Evolutionary conservation across 2,329 filamentous ascomycete species (phyloP), one percentile per base, ranked within the genome.

Genomic region (Microascus cirrosus): DNA sequence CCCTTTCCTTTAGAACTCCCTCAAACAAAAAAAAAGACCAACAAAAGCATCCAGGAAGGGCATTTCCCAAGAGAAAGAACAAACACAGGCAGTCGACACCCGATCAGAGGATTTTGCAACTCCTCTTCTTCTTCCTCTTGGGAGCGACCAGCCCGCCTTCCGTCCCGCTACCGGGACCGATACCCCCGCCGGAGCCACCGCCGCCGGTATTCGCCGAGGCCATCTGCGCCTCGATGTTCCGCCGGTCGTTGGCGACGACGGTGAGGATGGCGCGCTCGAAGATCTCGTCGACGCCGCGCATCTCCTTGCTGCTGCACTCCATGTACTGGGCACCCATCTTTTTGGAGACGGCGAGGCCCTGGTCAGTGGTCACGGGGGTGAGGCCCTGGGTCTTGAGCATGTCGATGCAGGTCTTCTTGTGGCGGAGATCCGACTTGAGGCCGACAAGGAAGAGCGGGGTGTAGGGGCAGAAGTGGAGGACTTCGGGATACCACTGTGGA

Each of bases 301-400:
- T 94, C 74, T 96, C 94, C 75, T 97, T 97, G 73, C 90, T 95
- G 70, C 91, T 96, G 80, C 94, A 99, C 76, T 99, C 94, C 83
- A 96, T 93, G 76, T 99, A 99, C 68, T 86, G 81, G 13, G 94
- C 94, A 62, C 86, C 85, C 94, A 99, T 99, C 75, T 93, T 94
- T 68, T 86, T 83, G 58, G 94, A 92, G 28, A 99, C 92, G 10
- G 84, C 81, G 69, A 87, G 82, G 62, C 93, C 94, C 73, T 99
- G 93, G 66, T 95, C 89, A 55, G 85, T 84, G 1, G 92, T 96
- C 54, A 99, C 93, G 5, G 94, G 94, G 2, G 93, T 97, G 60
- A 99, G 82, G 54, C 94, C 94, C 72, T 99, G 94, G 18, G 93
- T 96, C 76, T 95, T 96, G 74, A 99, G 90, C 71, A 99, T 91